Evolutionary conservation across 1,139 yeast genomes (phyloP).

Genomic region (Blastobotrys arbuscula): DNA sequence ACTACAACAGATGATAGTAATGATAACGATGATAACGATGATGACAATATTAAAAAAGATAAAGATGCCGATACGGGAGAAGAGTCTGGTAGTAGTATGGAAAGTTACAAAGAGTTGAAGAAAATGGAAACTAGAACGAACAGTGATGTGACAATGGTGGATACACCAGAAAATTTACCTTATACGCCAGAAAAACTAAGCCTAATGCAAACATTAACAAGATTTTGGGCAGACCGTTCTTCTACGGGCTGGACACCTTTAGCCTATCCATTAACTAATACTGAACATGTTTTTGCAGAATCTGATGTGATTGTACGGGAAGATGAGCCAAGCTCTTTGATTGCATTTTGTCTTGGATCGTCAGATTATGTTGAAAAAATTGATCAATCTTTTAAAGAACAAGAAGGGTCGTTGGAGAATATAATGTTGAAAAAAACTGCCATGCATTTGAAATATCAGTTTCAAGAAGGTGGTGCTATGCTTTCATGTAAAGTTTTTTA

Average conservation of each 20-base stretch:
- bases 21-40: background rate
- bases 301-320: conserved; percentile 92
- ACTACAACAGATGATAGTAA: background rate
- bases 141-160: conserved; percentile 5
- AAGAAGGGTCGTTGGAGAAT: conserved; percentile 43
- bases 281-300: conserved; percentile 91
- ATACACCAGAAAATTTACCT: conserved; percentile 8
- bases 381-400: conserved; percentile 6
- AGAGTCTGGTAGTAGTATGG: background rate
- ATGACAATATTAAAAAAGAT: background rate
- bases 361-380: conserved; percentile 73
- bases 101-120: background rate
- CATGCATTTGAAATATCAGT: conserved; percentile 81
- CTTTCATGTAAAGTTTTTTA: conserved; percentile 91
- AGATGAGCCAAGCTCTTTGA: conserved; percentile 92
- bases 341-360: conserved; percentile 86
- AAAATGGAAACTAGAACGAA: conserved; percentile 2
- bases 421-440: conserved; percentile 78
- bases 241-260: conserved; percentile 94
- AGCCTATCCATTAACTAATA: conserved; percentile 61
- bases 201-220: conserved; percentile 74
- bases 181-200: conserved; percentile 64
- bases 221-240: conserved; percentile 96
- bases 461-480: conserved; percentile 76
- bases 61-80: background rate